phyloP scores from a whole-genome alignment of 1,284 basidiomycete species.

The Marasmius tenuissimus region DNA sequence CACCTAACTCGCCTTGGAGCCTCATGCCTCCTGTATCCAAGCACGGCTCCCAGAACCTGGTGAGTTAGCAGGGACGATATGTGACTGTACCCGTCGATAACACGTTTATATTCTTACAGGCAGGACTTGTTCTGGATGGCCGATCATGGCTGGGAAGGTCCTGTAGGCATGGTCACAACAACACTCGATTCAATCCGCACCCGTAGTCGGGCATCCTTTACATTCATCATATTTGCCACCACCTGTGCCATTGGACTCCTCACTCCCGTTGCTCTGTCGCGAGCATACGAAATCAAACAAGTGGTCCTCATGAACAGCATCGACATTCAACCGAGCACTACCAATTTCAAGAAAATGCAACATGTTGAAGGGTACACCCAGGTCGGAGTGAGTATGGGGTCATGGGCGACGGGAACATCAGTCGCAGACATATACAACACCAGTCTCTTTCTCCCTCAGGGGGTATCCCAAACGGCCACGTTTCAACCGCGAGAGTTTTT shows the following conservation, averaged over 20 bases:
- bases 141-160: constrained; percentile 19
- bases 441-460: constrained; percentile 13
- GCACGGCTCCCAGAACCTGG: constrained; percentile 17
- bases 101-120: no score
- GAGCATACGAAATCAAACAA: constrained; percentile 16
- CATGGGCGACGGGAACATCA: constrained; percentile 17
- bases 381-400: constrained; percentile 14
- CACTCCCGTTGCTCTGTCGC: constrained; percentile 17
- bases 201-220: constrained; percentile 13
- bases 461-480: neutral
- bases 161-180: constrained; percentile 15
- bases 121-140: constrained; percentile 17
- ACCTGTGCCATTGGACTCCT: constrained; percentile 16
- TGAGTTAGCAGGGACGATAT: neutral
- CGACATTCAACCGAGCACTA: constrained; percentile 12
- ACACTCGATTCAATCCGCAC: constrained; percentile 1
- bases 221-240: constrained; percentile 18
- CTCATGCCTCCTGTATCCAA: constrained; percentile 8
- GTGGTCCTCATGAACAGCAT: constrained; percentile 6
- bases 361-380: constrained; percentile 16
- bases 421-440: constrained; percentile 14
- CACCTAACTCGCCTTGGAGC: constrained; percentile 16
- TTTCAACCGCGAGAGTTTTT: constrained; percentile 17
- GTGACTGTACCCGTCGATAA: no score
- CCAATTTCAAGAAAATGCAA: constrained; percentile 6